These are phyloP conservation scores for Phytophthora pistaciae DNA, from an alignment of 352 stramenopile species.

Conservation along the genomic window DNA sequence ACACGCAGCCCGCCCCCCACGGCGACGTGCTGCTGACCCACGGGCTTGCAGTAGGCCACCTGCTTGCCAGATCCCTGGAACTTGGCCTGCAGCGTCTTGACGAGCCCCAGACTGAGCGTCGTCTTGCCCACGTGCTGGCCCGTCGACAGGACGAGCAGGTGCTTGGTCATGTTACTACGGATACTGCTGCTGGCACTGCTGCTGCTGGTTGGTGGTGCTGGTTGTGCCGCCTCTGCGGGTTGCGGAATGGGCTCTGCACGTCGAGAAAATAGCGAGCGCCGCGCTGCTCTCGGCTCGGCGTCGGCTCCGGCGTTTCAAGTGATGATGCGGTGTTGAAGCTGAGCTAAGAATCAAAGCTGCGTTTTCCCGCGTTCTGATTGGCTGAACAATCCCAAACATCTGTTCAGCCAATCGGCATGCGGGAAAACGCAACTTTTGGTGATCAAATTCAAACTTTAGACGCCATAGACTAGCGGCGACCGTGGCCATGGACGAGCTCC, in stretches of 20 bases:
- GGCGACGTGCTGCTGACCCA: constrained; percentile 94
- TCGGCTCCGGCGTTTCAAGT: constrained; percentile 19
- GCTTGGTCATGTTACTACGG: constrained; percentile 55
- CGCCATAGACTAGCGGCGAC: background rate
- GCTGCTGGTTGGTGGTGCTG: background rate
- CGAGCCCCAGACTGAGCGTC: constrained; percentile 94
- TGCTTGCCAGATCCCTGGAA: constrained; percentile 76
- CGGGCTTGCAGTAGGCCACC: constrained; percentile 96
- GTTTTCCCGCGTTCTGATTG: too few species aligned
- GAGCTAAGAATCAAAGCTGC: background rate
- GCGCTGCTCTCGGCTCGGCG: background rate
- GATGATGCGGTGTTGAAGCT: constrained; percentile 26
- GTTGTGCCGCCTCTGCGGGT: background rate
- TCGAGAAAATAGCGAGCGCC: background rate
- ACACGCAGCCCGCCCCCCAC: constrained; percentile 88
- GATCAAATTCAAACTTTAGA: background rate
- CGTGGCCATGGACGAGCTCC: constrained; percentile 13
- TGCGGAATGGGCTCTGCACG: background rate
- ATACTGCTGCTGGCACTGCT: background rate
- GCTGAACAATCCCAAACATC: background rate
- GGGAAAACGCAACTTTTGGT: constrained; percentile 3
- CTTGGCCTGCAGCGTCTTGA: constrained; percentile 94
- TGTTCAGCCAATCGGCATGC: background rate
- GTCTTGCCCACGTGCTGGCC: constrained; percentile 99
- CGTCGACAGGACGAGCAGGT: constrained; percentile 90